These are phyloP conservation scores for Ophiognomonia clavigignenti-juglandacearum DNA, from an alignment of 2,329 filamentous ascomycete species.

Conservation along the genomic window DNA sequence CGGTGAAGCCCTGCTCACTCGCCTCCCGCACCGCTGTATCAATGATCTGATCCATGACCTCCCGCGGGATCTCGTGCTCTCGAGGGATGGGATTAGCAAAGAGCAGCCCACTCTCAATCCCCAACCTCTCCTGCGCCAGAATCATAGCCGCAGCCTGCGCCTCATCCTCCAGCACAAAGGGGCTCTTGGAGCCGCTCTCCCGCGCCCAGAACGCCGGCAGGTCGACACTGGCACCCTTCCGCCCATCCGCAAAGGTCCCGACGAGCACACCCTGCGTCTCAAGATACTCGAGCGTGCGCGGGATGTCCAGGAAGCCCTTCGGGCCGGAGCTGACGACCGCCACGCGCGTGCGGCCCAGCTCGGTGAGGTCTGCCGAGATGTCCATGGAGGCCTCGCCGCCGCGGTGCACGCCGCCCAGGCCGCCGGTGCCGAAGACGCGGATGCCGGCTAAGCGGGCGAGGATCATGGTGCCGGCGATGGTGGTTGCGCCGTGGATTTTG, in stretches of 20 bases:
- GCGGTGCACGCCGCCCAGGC: slow-evolving; percentile 89
- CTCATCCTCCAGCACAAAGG: slow-evolving; percentile 68
- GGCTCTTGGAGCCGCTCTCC: slow-evolving; percentile 78
- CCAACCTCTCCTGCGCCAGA: slow-evolving; percentile 67
- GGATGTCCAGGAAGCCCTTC: slow-evolving; percentile 94
- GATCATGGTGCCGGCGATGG: slow-evolving; percentile 88
- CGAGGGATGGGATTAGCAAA: slow-evolving; percentile 86
- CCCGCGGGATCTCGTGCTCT: slow-evolving; percentile 62
- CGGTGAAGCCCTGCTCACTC: slow-evolving; percentile 59
- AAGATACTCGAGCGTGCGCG: slow-evolving; percentile 75
- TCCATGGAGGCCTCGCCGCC: slow-evolving; percentile 85
- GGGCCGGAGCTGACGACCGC: slow-evolving; percentile 86
- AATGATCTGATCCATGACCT: slow-evolving; percentile 67
- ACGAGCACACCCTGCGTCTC: slow-evolving; percentile 74
- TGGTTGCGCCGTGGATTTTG: slow-evolving; percentile 81
- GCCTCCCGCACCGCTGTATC: slow-evolving; percentile 63
- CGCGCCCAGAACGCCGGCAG: slow-evolving; percentile 92
- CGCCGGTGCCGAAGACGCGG: slow-evolving; percentile 88
- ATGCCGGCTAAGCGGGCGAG: slow-evolving; percentile 84
- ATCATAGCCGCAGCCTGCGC: slow-evolving; percentile 86
- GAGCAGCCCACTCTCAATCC: slow-evolving; percentile 71
- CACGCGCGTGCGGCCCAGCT: slow-evolving; percentile 83
- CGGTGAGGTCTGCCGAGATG: slow-evolving; percentile 90
- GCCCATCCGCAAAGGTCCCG: slow-evolving; percentile 83
- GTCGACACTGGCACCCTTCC: slow-evolving; percentile 65